Percentiles rank a stretch among this genome's conserved stretches.
These are phyloP conservation scores for Fusarium transvaalense DNA, from an alignment of 2,329 filamentous ascomycete genomes.

Conservation along the genomic window DNA sequence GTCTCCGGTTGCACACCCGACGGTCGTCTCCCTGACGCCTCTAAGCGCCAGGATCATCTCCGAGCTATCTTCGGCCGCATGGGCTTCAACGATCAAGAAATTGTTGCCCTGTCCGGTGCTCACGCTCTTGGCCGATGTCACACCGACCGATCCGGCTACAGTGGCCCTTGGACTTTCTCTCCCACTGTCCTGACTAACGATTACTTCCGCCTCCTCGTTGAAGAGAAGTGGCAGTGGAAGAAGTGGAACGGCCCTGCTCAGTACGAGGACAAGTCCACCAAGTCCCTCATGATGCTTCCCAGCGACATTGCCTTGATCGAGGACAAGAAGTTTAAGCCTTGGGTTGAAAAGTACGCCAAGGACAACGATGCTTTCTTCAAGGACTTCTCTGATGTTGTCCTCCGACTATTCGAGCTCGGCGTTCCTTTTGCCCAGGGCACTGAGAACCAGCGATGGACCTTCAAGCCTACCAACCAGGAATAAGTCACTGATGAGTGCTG, in stretches of 20 bases:
- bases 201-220: constrained; percentile 87
- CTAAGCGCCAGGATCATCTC: constrained; percentile 83
- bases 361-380: constrained; percentile 93
- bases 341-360: constrained; percentile 89
- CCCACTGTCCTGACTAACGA: constrained; percentile 95
- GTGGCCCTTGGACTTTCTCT: constrained; percentile 92
- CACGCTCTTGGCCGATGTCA: constrained; percentile 93
- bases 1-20: constrained; percentile 90
- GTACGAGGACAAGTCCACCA: constrained; percentile 88
- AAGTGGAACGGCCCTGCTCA: constrained; percentile 93
- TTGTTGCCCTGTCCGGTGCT: constrained; percentile 88
- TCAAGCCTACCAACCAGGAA: constrained; percentile 68
- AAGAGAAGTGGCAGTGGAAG: constrained; percentile 92
- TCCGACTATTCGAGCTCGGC: constrained; percentile 92
- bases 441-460: constrained; percentile 68
- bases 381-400: constrained; percentile 84
- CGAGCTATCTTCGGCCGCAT: constrained; percentile 95
- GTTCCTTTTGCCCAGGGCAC: constrained; percentile 82
- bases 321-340: constrained; percentile 86
- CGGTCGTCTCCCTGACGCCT: constrained; percentile 84
- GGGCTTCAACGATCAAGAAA: constrained; percentile 98
- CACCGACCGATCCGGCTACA: constrained; percentile 86
- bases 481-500: constrained; percentile 34
- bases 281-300: constrained; percentile 97
- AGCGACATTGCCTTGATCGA: constrained; percentile 88